Base-by-base conservation (phyloP, 2,329 filamentous ascomycete species). In the Curvularia hawaiiensis region DNA sequence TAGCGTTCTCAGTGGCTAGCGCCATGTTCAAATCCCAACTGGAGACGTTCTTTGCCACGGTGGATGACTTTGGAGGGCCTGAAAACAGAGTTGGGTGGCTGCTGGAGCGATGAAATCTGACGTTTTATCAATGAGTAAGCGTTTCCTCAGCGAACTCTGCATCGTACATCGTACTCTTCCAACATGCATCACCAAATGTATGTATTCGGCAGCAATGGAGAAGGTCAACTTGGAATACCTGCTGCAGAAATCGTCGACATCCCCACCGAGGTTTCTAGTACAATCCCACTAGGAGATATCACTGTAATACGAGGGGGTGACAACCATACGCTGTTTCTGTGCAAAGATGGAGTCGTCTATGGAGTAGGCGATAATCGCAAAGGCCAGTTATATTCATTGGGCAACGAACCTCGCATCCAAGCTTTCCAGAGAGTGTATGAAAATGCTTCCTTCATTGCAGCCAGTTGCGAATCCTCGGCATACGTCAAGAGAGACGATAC, bases 241-340 rank as follows among this genome's bases (percentile, higher is more conserved):
- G 66, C 65, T 16, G 80, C 83, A 66, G 73, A 77, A 0, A 76
- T 77, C 6, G 68, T 68, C 28, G 45, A 51, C 35, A 65, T 51
- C 3, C 68, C 71, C 54, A 58, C 59, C 10, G 20, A 56, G 38
- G 57, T 65, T 3, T 39, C 54, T 9, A 28, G 44, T 38, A 40
- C n/a, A 20, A 28, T 58, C 0, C 39, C 56, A 10, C 43, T 66
- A 1, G 48, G 58, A 8, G 40, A 49, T 2, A 30, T 75, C 24
- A 41, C 44, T 14, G 66, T 71, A 14, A 80, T 88, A 26, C 77
- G 72, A 44, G 82, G 91, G 8, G 94, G 94, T 4, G 93, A 93
- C 1, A 97, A 97, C 70, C 94, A 97, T 75, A 96, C 92, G 0
- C 78, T 97, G 4, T 73, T 96, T 10, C 79, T 92, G 11, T 85